Conservation (phyloP, 495 filamentous ascomycete species). For the Neurospora sp. region DNA sequence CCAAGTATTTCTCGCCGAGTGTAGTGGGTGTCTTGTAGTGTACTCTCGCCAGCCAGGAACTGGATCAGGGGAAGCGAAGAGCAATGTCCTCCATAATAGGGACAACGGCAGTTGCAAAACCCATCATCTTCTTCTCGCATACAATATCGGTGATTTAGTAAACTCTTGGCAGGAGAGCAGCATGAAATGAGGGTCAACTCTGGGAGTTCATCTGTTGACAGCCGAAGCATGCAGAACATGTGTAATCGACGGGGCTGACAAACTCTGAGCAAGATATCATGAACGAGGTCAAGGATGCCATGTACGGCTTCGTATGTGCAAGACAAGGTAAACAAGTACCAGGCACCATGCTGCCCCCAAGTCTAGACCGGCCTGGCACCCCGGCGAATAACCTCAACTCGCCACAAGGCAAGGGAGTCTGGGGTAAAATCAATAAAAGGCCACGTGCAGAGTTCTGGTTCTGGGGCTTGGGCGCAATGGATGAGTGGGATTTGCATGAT, state of each 20-base stretch:
- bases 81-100: neutral
- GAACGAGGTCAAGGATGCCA: neutral
- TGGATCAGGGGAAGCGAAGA: neutral
- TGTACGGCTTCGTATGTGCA: neutral
- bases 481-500: neutral
- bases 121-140: neutral
- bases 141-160: neutral
- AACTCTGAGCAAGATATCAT: neutral
- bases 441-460: neutral
- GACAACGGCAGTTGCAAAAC: neutral
- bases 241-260: neutral
- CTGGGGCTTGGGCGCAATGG: neutral
- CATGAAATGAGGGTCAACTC: neutral
- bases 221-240: neutral
- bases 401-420: neutral
- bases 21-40: neutral
- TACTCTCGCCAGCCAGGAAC: neutral
- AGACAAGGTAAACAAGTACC: neutral
- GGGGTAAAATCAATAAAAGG: neutral
- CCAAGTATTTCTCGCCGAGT: neutral
- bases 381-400: neutral
- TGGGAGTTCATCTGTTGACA: neutral
- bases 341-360: neutral
- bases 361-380: neutral
- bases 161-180: neutral